phyloP scores from a whole-genome alignment of 495 filamentous ascomycete genomes.

The Tricharina praecox region DNA sequence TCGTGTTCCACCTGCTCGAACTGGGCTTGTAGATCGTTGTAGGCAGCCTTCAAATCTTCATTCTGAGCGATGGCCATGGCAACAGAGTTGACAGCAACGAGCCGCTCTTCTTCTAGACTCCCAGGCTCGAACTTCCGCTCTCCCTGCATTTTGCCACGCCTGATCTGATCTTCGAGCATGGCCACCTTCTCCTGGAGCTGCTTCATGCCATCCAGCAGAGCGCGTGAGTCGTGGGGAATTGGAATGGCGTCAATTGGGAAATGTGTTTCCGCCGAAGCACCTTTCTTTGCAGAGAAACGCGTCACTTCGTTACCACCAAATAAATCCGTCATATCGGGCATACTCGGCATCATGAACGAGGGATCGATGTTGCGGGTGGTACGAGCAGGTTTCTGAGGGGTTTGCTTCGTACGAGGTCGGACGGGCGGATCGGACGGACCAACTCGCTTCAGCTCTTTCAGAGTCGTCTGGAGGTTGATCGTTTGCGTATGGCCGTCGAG shows the following conservation, averaged over 20 bases:
- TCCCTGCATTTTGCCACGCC: conserved; percentile 38
- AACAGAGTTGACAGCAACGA: conserved; percentile 45
- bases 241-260: conserved; percentile 42
- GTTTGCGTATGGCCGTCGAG: conserved; percentile 21
- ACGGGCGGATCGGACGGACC: conserved; percentile 9
- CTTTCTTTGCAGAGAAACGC: conserved; percentile 29
- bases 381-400: not conserved
- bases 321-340: conserved; percentile 55
- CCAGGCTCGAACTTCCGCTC: conserved; percentile 34
- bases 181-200: conserved; percentile 50
- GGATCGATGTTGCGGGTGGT: conserved; percentile 18
- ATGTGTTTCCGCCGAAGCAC: conserved; percentile 33
- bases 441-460: conserved; percentile 18
- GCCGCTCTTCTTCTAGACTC: no score
- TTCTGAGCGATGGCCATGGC: conserved; percentile 44
- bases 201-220: conserved; percentile 48
- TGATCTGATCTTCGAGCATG: conserved; percentile 38
- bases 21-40: conserved; percentile 34
- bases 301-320: conserved; percentile 45
- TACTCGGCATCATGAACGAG: conserved; percentile 44
- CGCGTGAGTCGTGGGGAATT: conserved; percentile 51
- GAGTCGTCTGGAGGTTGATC: conserved; percentile 15
- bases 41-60: conserved; percentile 46
- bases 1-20: conserved; percentile 35
- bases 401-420: conserved; percentile 18